Evolutionary conservation across 176 grass and related monocot genomes (phyloP).

Genomic region (Avena eriantha): DNA sequence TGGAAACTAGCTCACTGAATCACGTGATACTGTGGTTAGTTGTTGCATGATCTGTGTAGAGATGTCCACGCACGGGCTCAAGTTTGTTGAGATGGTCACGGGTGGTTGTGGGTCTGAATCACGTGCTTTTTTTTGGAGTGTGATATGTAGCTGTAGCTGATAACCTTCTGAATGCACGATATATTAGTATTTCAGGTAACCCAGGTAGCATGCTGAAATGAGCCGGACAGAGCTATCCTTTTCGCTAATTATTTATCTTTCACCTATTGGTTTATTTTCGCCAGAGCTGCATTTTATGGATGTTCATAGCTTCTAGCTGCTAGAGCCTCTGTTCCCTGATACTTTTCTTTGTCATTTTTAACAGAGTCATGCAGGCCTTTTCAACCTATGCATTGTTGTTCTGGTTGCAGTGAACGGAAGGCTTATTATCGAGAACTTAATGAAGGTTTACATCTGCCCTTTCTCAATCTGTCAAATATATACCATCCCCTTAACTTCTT

Average conservation of each 20-base stretch:
- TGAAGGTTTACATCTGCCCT: slow-evolving; percentile 73
- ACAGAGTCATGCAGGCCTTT: slow-evolving; percentile 96
- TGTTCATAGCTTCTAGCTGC: slow-evolving; percentile 11
- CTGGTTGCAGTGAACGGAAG: slow-evolving; percentile 92
- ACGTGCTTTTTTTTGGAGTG: slow-evolving; percentile 22
- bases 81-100: background rate
- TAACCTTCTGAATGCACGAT: slow-evolving; percentile 9
- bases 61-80: background rate
- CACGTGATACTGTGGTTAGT: slow-evolving; percentile 7
- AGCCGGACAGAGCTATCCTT: background rate
- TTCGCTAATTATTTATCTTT: background rate
- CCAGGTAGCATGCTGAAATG: slow-evolving; percentile 15
- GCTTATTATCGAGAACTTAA: slow-evolving; percentile 98
- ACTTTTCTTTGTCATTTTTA: slow-evolving; percentile 38
- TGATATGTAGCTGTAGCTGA: background rate
- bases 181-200: slow-evolving; percentile 5
- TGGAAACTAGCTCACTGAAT: background rate
- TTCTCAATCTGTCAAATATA: slow-evolving; percentile 11
- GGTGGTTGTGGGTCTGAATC: slow-evolving; percentile 28
- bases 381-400: slow-evolving; percentile 97
- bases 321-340: slow-evolving; percentile 11
- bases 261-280: background rate
- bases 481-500: background rate
- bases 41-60: background rate
- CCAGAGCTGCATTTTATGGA: slow-evolving; percentile 19